Conservation (phyloP, 2,329 filamentous ascomycete species). For the Thermochaetoides dissita region DNA sequence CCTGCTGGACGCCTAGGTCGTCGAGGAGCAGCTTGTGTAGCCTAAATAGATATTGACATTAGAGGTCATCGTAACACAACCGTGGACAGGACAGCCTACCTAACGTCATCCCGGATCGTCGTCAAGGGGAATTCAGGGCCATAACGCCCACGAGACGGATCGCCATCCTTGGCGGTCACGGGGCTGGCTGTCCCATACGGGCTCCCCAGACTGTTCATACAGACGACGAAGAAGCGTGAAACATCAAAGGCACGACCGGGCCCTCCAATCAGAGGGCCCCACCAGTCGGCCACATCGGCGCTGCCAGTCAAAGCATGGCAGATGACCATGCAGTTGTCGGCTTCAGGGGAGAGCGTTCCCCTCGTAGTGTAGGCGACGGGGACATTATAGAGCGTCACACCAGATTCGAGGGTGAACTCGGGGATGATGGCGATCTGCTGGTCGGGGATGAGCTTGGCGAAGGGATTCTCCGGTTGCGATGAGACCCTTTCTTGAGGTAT, state of each 20-base stretch:
- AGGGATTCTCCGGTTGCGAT: constrained; percentile 82
- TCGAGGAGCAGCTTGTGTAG: constrained; percentile 70
- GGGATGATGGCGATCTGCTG: constrained; percentile 80
- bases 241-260: constrained; percentile 68
- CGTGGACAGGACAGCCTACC: constrained; percentile 39
- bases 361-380: constrained; percentile 55
- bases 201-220: constrained; percentile 73
- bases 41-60: constrained; percentile 24
- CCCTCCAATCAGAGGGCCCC: constrained; percentile 68
- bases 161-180: constrained; percentile 75
- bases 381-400: constrained; percentile 65
- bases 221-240: constrained; percentile 72
- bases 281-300: constrained; percentile 77
- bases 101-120: constrained; percentile 89
- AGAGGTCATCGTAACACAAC: neutral
- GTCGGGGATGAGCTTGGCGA: constrained; percentile 70
- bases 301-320: constrained; percentile 79
- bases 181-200: constrained; percentile 81
- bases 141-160: constrained; percentile 60
- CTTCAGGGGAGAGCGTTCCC: constrained; percentile 42
- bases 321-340: constrained; percentile 58
- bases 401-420: constrained; percentile 84
- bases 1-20: constrained; percentile 62
- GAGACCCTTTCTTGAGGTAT: constrained; percentile 50
- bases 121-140: constrained; percentile 94